These are phyloP conservation scores for Marasmius oreades DNA, from an alignment of 1,284 basidiomycete genomes.

Conservation along the genomic window DNA sequence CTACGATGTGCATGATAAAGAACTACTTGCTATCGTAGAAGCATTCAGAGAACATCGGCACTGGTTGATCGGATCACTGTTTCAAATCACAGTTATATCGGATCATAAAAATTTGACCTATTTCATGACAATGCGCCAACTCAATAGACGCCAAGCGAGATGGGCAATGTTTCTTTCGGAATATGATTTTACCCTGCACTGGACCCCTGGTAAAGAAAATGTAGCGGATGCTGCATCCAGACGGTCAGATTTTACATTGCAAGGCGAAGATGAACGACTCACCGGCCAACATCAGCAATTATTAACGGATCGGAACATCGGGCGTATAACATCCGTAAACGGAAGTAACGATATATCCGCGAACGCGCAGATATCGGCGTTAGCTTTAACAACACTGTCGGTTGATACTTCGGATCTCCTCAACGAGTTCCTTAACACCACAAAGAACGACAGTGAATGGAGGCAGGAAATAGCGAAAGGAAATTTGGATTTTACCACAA, in stretches of 20 bases:
- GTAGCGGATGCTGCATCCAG: conserved; percentile 30
- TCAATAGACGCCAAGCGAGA: conserved; percentile 31
- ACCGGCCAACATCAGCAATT: not conserved
- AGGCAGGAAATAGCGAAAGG: not conserved
- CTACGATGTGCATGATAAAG: too few species aligned
- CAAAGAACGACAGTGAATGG: not conserved
- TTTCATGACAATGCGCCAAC: conserved; percentile 15
- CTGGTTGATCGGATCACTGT: not conserved
- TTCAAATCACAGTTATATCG: not conserved
- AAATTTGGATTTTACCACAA: not conserved
- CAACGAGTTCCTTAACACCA: not conserved
- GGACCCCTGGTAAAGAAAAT: conserved; percentile 23
- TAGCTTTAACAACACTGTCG: not conserved
- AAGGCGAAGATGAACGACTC: not conserved
- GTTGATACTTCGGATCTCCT: not conserved
- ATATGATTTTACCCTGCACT: conserved; percentile 21
- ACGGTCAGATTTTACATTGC: not conserved
- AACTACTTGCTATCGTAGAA: not conserved
- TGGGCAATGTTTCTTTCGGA: conserved; percentile 26
- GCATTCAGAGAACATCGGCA: not conserved
- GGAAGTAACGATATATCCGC: not conserved
- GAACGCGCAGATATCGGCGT: not conserved
- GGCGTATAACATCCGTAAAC: not conserved
- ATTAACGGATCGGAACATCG: not conserved
- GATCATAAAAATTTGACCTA: too few species aligned